phyloP scores from a whole-genome alignment of 1,139 yeast species.

The Lodderomyces orthopsilosis region DNA sequence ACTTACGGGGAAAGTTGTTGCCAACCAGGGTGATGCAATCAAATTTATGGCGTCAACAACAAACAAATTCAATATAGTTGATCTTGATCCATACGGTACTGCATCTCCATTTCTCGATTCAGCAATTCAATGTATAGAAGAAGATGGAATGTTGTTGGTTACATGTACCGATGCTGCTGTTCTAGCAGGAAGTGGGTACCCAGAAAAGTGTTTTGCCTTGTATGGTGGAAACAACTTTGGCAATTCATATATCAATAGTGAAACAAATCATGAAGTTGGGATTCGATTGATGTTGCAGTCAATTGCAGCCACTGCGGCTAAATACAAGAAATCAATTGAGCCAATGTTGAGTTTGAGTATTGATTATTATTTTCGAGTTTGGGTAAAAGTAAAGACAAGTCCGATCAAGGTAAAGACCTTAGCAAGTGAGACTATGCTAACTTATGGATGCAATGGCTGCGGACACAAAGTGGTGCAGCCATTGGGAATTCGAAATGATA shows the following conservation, averaged over 20 bases:
- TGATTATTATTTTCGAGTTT: conserved; percentile 87
- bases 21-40: conserved; percentile 87
- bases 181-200: conserved; percentile 92
- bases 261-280: conserved; percentile 91
- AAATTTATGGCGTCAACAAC: conserved; percentile 56
- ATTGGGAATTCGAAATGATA: conserved; percentile 51
- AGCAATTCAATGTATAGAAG: conserved; percentile 76
- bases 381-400: conserved; percentile 70
- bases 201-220: conserved; percentile 91
- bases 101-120: conserved; percentile 94
- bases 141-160: conserved; percentile 80
- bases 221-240: conserved; percentile 80
- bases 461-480: conserved; percentile 69
- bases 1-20: conserved; percentile 49
- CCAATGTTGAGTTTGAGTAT: conserved; percentile 83
- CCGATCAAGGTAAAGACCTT: conserved; percentile 79
- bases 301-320: conserved; percentile 82
- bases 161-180: conserved; percentile 97
- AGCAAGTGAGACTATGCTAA: conserved; percentile 71
- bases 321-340: conserved; percentile 80
- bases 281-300: conserved; percentile 75
- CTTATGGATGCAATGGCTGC: conserved; percentile 88
- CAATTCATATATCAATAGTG: conserved; percentile 69
- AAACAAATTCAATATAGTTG: conserved; percentile 73
- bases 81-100: conserved; percentile 95